A percentile compares a stretch with the other conserved stretches of the same genome.
Conservation (phyloP, 805 yeast species). For the Kuraishia piskuri region DNA sequence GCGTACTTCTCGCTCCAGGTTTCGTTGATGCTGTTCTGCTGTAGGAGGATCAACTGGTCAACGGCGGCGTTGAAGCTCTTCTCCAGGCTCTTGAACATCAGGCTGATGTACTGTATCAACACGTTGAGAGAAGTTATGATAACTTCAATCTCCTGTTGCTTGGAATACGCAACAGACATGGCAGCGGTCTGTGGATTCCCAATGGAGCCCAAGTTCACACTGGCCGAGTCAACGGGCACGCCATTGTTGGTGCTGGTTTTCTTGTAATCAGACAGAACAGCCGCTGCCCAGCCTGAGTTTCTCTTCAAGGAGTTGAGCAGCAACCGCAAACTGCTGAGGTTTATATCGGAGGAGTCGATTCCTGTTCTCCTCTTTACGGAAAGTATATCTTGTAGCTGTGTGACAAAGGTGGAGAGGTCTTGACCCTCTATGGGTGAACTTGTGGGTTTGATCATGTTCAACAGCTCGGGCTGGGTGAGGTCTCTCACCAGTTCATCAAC, state of each 20-base stretch:
- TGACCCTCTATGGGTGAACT: conserved; percentile 20
- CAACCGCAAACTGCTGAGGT: conserved; percentile 17
- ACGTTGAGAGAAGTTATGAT: conserved; percentile 42
- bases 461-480: conserved; percentile 18
- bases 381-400: conserved; percentile 6
- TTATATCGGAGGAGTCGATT: conserved; percentile 15
- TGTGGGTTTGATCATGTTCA: conserved; percentile 24
- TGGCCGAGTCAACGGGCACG: background rate
- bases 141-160: conserved; percentile 28
- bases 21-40: conserved; percentile 32
- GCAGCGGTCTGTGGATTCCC: background rate
- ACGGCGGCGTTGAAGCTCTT: conserved; percentile 28
- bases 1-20: conserved; percentile 29
- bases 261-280: conserved; percentile 24
- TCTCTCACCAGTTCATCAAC: conserved; percentile 2
- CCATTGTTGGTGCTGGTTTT: conserved; percentile 11
- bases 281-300: conserved; percentile 29
- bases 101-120: conserved; percentile 41
- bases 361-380: background rate
- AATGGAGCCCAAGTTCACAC: background rate
- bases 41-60: conserved; percentile 24
- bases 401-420: conserved; percentile 14
- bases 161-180: conserved; percentile 4
- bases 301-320: conserved; percentile 29
- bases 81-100: conserved; percentile 33